Base-by-base conservation (phyloP, 1,284 basidiomycete species). In the Taiwanofungus camphoratus region DNA sequence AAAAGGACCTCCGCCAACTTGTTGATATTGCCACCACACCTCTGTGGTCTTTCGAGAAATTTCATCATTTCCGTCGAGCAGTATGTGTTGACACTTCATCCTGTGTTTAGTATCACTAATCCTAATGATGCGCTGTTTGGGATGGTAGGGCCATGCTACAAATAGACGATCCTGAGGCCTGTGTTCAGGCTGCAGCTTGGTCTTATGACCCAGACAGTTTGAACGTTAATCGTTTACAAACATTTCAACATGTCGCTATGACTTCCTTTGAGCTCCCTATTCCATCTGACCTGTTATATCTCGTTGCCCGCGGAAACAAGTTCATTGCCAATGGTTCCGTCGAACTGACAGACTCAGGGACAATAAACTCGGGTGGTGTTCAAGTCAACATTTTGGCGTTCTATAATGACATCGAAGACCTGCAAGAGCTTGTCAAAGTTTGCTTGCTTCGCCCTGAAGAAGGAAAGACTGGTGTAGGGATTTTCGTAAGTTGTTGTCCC, bases 391-490 rank as follows among this genome's bases (percentile, higher is more conserved):
- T 61, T 23, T 24, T 47, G 7, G 54, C 55, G 21, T 36, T 45
- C 16, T 59, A 55, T 41, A n/a, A n/a, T n/a, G 37, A 41, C 32
- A 30, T 42, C 19, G 43, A 45, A 8, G 39, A 51, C 9, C 52
- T 42, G 13, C 48, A 57, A 21, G 49, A 50, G 6, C 34, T 39
- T 5, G 50, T 55, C 16, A 48, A 46, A 5, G 54, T 59, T 9
- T 62, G 58, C 41, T 41, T 37, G 21, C 49, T 60, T 18, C 52
- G 50, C 24, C 56, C 48, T 8, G 45, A 37, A 11, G 45, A 52
- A 16, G 46, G 37, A 19, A 45, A 50, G 35, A 52, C 54, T n/a
- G 60, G 60, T 21, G 52, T 62, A 19, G 63, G 59, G 2, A 58
- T 64, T 39, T 60, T 59, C 32, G 61, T 60, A 36, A 47, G 61